Evolutionary conservation across 495 filamentous ascomycete genomes (phyloP), one percentile per base, ranked within the genome.

Genomic region (Neurospora terricola): DNA sequence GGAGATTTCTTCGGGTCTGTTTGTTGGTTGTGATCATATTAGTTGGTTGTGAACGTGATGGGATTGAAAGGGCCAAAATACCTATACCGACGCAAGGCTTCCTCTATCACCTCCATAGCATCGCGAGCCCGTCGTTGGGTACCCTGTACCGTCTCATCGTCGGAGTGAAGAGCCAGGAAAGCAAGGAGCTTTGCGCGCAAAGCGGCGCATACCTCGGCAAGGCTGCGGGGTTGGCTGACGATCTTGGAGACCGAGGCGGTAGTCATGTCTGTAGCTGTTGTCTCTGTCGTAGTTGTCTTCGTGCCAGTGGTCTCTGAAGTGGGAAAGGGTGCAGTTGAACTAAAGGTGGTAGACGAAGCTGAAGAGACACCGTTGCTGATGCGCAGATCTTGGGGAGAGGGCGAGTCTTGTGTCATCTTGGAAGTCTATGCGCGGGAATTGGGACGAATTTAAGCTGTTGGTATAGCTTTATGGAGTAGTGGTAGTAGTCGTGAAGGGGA

Each of bases 1-100:
- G 11, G 95, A 94, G 68, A 98, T 85, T 75, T 96, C 87, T 69
- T 90, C 84, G 71, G 91, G 88, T 70, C 92, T 94, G 74, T 76
- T 30, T 66, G 8, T 4, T 40, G 38, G 42, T 12, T 5, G 30
- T 27, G 8, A 40, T 54, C 69, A n/a, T 37, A 68, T 70, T 36
- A 39, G 62, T 66, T 74, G 39, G 62, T 54, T 74, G 69, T 54
- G 38, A 14, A 69, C 16, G 66, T 70, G 43, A 74, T 54, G 10
- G 12, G 39, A 30, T 8, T 8, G 23, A 38, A 36, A 30, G 36
- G 43, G 30, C 30, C 72, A 36, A 81, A 83, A 59, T 80, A 94
- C 87, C 86, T 86, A 79, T 97, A 98, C 76, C 84, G 83, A 70
- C 85, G 78, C 72, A 98, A 82, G 3, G 94, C 92, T 72, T 91